These are phyloP conservation scores for Ganoderma meredithae DNA, from an alignment of 1,284 basidiomycete species.

Conservation along the genomic window DNA sequence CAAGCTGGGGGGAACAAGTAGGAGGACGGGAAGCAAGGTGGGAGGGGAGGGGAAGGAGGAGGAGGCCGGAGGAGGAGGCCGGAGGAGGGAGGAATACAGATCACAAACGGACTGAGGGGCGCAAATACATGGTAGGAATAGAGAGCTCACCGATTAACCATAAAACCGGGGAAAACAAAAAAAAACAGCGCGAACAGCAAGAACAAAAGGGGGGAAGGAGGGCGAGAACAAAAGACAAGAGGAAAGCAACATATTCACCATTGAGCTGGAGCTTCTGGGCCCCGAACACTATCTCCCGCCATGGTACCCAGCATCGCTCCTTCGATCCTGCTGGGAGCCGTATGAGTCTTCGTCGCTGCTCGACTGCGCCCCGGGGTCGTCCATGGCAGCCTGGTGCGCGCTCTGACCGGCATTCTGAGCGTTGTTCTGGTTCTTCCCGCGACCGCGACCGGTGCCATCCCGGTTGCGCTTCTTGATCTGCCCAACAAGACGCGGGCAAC, in stretches of 20 bases:
- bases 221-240: not conserved
- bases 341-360: conserved; percentile 46
- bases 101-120: not conserved
- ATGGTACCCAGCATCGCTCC: conserved; percentile 42
- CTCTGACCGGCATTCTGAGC: conserved; percentile 24
- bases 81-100: not conserved
- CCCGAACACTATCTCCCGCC: conserved; percentile 21
- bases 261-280: not conserved
- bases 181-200: conserved; percentile 19
- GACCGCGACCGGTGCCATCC: conserved; percentile 39
- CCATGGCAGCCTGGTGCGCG: conserved; percentile 20
- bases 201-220: not conserved
- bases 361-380: conserved; percentile 39
- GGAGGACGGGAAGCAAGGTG: not conserved
- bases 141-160: conserved; percentile 5
- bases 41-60: not conserved
- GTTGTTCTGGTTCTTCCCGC: conserved; percentile 21
- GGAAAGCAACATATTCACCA: conserved; percentile 8
- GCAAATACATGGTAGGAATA: conserved; percentile 1
- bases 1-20: conserved; percentile 6
- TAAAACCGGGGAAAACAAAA: conserved; percentile 12
- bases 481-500: conserved; percentile 9
- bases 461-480: conserved; percentile 50
- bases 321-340: conserved; percentile 44
- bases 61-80: not conserved